Conservation (phyloP, 108 stramenopile genomes). For the Licmophora abbreviata region DNA sequence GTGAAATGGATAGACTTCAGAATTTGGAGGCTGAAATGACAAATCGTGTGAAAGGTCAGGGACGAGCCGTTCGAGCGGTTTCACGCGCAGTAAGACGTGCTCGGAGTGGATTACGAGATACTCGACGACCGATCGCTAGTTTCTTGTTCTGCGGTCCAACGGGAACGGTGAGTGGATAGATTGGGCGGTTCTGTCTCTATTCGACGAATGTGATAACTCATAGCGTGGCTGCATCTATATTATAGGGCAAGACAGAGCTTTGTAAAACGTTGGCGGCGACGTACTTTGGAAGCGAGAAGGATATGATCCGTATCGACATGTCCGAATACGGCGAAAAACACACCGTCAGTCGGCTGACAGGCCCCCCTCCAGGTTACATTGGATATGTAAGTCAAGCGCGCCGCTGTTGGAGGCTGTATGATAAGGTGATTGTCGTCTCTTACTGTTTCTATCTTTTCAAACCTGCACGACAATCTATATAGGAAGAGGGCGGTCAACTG, state of each 20-base stretch:
- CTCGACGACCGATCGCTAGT: slow-evolving; percentile 69
- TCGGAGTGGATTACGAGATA: slow-evolving; percentile 75
- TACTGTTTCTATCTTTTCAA: neutral
- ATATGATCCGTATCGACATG: slow-evolving; percentile 92
- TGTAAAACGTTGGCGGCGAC: slow-evolving; percentile 85
- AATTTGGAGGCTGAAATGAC: slow-evolving; percentile 58
- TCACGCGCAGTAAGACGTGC: slow-evolving; percentile 77
- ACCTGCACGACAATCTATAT: slow-evolving; percentile 4
- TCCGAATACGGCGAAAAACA: slow-evolving; percentile 89
- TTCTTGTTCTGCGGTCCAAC: slow-evolving; percentile 93
- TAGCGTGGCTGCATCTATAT: neutral
- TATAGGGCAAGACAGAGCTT: slow-evolving; percentile 87
- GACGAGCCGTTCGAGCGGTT: slow-evolving; percentile 70
- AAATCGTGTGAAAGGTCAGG: slow-evolving; percentile 84
- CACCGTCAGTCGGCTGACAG: slow-evolving; percentile 80
- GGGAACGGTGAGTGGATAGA: no score
- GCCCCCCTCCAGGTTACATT: slow-evolving; percentile 92
- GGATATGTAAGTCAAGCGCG: slow-evolving; percentile 48
- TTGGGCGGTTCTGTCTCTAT: no score
- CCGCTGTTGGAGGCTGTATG: neutral
- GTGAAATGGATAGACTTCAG: slow-evolving; percentile 77
- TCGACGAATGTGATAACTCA: no score
- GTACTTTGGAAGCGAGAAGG: slow-evolving; percentile 82
- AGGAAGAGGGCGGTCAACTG: slow-evolving; percentile 95
- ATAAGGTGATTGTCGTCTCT: neutral